Evolutionary conservation across 2,329 filamentous ascomycete species (phyloP).

Genomic region (Pestalotiopsis sp.): DNA sequence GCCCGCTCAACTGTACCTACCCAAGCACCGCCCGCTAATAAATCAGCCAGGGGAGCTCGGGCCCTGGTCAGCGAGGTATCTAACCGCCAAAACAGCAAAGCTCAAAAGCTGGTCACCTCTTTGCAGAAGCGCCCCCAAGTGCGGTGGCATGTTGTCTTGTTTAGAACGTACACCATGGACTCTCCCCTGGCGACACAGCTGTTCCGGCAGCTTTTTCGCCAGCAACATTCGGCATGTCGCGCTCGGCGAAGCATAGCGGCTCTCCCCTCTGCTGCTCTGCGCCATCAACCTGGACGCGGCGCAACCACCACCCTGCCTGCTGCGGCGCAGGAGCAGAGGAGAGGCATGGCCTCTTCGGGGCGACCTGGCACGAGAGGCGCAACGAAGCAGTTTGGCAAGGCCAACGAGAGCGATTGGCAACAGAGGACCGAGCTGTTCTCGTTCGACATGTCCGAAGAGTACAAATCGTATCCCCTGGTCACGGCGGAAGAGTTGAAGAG

Average conservation of each 20-base stretch:
- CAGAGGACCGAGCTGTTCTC: constrained; percentile 78
- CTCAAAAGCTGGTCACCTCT: constrained; percentile 15
- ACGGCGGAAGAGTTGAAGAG: constrained; percentile 78
- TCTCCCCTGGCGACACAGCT: constrained; percentile 76
- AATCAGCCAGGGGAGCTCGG: constrained; percentile 24
- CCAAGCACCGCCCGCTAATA: background rate
- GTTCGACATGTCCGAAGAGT: constrained; percentile 78
- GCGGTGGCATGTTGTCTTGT: background rate
- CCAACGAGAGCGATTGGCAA: constrained; percentile 79
- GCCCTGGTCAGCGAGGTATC: constrained; percentile 17
- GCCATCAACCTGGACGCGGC: constrained; percentile 40
- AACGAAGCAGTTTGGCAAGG: constrained; percentile 20
- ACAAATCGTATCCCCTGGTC: constrained; percentile 80
- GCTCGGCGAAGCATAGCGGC: constrained; percentile 47
- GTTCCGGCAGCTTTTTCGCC: constrained; percentile 83
- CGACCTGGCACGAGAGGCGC: constrained; percentile 29
- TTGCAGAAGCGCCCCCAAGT: constrained; percentile 5
- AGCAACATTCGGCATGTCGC: constrained; percentile 71
- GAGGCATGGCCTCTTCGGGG: constrained; percentile 27
- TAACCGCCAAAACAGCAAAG: constrained; percentile 17
- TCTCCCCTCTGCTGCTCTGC: constrained; percentile 38
- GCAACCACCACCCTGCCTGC: constrained; percentile 28
- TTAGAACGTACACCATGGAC: constrained; percentile 64
- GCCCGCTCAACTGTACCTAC: background rate
- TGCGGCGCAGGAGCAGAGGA: constrained; percentile 34